Conservation (phyloP, 2,329 filamentous ascomycete species). For the Pyricularia sp. region DNA sequence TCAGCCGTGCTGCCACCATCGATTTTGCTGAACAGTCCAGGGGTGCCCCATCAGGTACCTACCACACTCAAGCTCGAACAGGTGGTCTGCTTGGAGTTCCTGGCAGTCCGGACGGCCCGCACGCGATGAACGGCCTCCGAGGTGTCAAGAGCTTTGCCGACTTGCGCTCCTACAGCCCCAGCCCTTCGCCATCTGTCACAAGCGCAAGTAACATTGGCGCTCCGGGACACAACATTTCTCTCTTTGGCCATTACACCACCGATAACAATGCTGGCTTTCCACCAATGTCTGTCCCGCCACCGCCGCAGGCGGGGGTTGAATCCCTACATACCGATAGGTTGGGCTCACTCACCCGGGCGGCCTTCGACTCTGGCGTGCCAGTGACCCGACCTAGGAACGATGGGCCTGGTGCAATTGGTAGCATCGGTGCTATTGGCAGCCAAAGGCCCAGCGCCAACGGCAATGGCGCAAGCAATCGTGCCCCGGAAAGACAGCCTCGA, state of each 20-base stretch:
- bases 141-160: conserved; percentile 96
- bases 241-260: conserved; percentile 4
- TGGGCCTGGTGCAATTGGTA: not conserved
- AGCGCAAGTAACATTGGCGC: conserved; percentile 6
- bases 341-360: conserved; percentile 1
- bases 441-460: conserved; percentile 47
- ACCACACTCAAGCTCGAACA: conserved; percentile 65
- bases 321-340: not conserved
- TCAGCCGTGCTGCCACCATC: conserved; percentile 93
- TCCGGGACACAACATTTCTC: conserved; percentile 49
- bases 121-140: conserved; percentile 70
- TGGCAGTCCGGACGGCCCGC: conserved; percentile 59
- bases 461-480: conserved; percentile 28
- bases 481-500: conserved; percentile 54
- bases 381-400: conserved; percentile 1
- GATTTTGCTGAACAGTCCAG: conserved; percentile 69
- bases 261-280: not conserved
- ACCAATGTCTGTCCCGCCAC: not conserved
- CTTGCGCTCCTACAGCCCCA: conserved; percentile 88
- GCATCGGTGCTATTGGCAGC: conserved; percentile 52
- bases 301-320: not conserved
- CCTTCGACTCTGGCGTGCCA: conserved; percentile 1
- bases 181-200: conserved; percentile 71
- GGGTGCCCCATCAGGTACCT: conserved; percentile 18
- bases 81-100: conserved; percentile 72